Percentiles rank a stretch among this genome's conserved stretches.
Evolutionary conservation across 345 rosid species (phyloP).

Genomic region (Eucalyptus virginea): DNA sequence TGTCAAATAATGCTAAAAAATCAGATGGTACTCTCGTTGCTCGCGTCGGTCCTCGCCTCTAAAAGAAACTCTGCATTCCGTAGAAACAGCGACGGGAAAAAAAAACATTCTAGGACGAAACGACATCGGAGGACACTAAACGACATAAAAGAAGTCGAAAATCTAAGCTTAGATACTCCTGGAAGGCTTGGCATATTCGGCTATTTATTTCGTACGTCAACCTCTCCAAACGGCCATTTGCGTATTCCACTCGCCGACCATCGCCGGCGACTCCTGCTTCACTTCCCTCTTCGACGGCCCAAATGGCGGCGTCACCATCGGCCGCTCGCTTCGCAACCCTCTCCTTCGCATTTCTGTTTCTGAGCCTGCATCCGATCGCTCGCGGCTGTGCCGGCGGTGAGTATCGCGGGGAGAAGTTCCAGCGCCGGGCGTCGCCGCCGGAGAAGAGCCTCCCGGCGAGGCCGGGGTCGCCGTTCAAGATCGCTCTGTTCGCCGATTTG

Average conservation of each 20-base stretch:
- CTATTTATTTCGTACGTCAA: not conserved
- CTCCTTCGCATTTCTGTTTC: not conserved
- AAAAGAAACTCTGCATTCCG: too few relatives aligned
- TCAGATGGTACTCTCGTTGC: too few relatives aligned
- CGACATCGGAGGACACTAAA: not conserved
- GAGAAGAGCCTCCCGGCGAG: not conserved
- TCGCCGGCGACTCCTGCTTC: not conserved
- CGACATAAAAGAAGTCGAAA: not conserved
- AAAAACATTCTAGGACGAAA: not conserved
- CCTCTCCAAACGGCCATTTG: not conserved
- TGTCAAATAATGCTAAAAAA: too few relatives aligned
- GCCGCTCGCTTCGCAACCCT: not conserved
- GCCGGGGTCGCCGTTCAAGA: conserved; percentile 31
- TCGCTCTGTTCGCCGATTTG: conserved; percentile 66
- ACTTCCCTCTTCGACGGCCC: not conserved
- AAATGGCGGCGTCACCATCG: not conserved
- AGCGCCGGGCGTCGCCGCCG: not conserved
- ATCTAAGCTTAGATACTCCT: not conserved
- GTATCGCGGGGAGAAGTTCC: not conserved
- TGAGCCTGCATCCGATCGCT: not conserved
- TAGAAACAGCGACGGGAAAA: too few relatives aligned
- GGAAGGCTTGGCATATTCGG: not conserved
- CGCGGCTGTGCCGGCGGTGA: not conserved
- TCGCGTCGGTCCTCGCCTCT: too few relatives aligned
- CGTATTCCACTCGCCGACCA: not conserved